Conservation (phyloP, 2,329 filamentous ascomycete genomes). For the Ascochyta koolunga region DNA sequence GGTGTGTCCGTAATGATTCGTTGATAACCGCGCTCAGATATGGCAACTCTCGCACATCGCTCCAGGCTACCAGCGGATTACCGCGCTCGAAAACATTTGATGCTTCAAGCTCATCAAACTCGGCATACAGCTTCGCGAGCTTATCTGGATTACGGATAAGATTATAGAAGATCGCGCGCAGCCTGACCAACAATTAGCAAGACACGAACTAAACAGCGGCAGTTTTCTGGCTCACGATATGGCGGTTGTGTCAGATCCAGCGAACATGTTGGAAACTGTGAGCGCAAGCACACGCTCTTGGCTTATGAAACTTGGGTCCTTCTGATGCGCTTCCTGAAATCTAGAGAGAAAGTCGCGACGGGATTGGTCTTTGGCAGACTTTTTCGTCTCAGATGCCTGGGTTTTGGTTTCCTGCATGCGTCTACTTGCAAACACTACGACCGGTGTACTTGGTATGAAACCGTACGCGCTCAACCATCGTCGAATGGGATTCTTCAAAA, state of each 20-base stretch:
- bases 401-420: slow-evolving; percentile 11
- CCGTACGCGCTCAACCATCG: slow-evolving; percentile 15
- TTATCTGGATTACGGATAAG: slow-evolving; percentile 36
- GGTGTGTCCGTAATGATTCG: slow-evolving; percentile 52
- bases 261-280: slow-evolving; percentile 20
- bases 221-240: slow-evolving; percentile 20
- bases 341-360: slow-evolving; percentile 18
- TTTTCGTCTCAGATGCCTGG: neutral
- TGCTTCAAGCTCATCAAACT: slow-evolving; percentile 19
- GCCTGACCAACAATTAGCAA: neutral
- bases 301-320: slow-evolving; percentile 18
- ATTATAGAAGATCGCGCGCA: slow-evolving; percentile 48
- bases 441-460: slow-evolving; percentile 10
- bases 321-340: slow-evolving; percentile 20
- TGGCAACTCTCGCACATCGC: slow-evolving; percentile 20
- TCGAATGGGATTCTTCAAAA: slow-evolving; percentile 20
- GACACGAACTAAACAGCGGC: neutral
- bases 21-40: slow-evolving; percentile 54
- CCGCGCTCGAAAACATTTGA: slow-evolving; percentile 1
- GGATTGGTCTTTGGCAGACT: neutral
- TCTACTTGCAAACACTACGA: slow-evolving; percentile 15
- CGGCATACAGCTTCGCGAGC: slow-evolving; percentile 25
- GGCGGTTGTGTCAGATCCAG: slow-evolving; percentile 44
- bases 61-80: slow-evolving; percentile 9
- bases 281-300: slow-evolving; percentile 23